Conservation (phyloP, 2,329 filamentous ascomycete species). For the Beauveria pseudobassiana region DNA sequence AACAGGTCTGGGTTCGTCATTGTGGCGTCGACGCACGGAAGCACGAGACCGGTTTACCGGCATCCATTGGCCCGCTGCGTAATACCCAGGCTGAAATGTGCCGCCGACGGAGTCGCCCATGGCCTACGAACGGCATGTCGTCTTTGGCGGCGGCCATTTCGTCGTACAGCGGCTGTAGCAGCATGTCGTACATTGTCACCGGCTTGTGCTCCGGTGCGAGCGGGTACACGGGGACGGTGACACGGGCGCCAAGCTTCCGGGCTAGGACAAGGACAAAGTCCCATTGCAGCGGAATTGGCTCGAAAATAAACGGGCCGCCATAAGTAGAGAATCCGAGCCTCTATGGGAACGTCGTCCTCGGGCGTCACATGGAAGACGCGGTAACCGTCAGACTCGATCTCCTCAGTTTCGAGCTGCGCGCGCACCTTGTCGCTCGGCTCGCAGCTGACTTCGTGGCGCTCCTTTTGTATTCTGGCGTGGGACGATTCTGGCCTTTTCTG, state of each 20-base stretch:
- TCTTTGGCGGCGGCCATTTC: conserved; percentile 22
- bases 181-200: conserved; percentile 24
- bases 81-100: not conserved
- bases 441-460: not conserved
- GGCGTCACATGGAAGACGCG: conserved; percentile 23
- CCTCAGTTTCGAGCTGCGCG: conserved; percentile 19
- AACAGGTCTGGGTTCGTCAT: conserved; percentile 22
- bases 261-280: conserved; percentile 20
- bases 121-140: conserved; percentile 20
- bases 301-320: not conserved
- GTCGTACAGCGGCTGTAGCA: conserved; percentile 23
- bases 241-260: conserved; percentile 22
- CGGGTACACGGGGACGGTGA: conserved; percentile 26
- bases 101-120: not conserved
- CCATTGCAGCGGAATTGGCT: conserved; percentile 19
- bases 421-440: not conserved
- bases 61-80: not conserved
- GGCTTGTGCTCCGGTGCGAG: conserved; percentile 24
- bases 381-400: conserved; percentile 15
- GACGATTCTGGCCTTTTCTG: not conserved
- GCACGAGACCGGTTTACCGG: conserved; percentile 19
- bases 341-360: conserved; percentile 15
- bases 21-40: conserved; percentile 22
- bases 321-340: conserved; percentile 17
- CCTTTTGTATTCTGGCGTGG: not conserved